These are phyloP conservation scores for Leptographium procerum DNA, from an alignment of 2,329 filamentous ascomycete species.

Conservation along the genomic window DNA sequence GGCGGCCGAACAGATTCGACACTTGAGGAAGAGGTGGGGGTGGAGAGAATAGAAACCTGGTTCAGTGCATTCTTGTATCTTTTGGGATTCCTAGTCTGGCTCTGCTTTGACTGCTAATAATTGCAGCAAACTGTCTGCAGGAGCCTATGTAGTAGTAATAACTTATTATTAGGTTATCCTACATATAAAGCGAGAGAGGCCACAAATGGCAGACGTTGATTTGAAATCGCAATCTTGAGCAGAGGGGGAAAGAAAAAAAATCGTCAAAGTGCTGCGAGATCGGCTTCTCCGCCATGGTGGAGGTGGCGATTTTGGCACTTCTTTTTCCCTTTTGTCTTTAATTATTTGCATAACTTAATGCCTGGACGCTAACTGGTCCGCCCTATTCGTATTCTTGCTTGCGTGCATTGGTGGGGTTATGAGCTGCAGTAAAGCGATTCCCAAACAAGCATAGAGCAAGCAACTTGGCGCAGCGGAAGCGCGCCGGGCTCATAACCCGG, in stretches of 20 bases:
- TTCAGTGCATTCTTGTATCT: too few relatives aligned
- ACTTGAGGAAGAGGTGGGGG: too few relatives aligned
- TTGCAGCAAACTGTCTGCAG: too few relatives aligned
- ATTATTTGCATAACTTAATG: not conserved
- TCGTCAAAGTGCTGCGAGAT: conserved; percentile 8
- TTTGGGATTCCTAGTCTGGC: too few relatives aligned
- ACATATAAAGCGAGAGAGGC: not conserved
- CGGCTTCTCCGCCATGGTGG: conserved; percentile 3
- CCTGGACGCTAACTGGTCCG: conserved; percentile 6
- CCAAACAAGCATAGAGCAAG: not conserved
- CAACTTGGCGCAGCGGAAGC: not conserved
- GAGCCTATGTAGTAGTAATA: too few relatives aligned
- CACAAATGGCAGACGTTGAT: conserved; percentile 4
- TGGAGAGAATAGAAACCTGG: too few relatives aligned
- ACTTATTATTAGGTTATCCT: too few relatives aligned
- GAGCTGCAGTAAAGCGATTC: not conserved
- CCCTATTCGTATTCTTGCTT: not conserved
- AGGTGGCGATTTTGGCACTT: conserved; percentile 8
- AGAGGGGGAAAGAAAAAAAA: too few relatives aligned
- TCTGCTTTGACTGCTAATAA: too few relatives aligned
- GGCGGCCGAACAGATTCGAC: too few relatives aligned
- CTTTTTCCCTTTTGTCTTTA: not conserved
- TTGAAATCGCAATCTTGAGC: conserved; percentile 7
- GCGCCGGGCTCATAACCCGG: not conserved
- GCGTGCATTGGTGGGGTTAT: not conserved